phyloP scores from a whole-genome alignment of 2,329 filamentous ascomycete species.

The Clarireedia sp. region DNA sequence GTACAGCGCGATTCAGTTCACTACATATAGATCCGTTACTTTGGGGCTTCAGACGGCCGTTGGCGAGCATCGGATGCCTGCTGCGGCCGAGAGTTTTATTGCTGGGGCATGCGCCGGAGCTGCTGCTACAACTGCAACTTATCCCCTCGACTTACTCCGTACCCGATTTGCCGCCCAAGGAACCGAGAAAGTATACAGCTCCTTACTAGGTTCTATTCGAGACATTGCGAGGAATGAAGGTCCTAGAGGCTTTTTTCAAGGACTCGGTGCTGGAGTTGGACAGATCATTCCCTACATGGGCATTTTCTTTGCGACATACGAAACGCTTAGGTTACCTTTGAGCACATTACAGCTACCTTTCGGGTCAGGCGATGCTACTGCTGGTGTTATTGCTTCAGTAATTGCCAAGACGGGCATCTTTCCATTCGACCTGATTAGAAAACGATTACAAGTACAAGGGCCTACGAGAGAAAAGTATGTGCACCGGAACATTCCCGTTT shows the following conservation, averaged over 20 bases:
- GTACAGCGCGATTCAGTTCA: slow-evolving; percentile 87
- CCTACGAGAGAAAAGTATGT: slow-evolving; percentile 74
- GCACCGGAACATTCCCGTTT: slow-evolving; percentile 81
- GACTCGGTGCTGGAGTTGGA: slow-evolving; percentile 68
- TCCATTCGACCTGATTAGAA: slow-evolving; percentile 84
- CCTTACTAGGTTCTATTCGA: slow-evolving; percentile 57
- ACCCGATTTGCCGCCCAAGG: slow-evolving; percentile 97
- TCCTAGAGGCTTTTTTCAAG: slow-evolving; percentile 73
- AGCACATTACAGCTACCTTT: slow-evolving; percentile 51
- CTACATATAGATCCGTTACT: slow-evolving; percentile 70
- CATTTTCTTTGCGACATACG: slow-evolving; percentile 87
- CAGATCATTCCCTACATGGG: slow-evolving; percentile 98
- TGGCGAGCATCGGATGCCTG: slow-evolving; percentile 43
- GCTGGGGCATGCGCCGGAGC: slow-evolving; percentile 78
- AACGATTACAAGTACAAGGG: slow-evolving; percentile 90
- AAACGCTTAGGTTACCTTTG: slow-evolving; percentile 59
- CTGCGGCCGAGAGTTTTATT: slow-evolving; percentile 69
- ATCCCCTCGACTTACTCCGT: slow-evolving; percentile 85
- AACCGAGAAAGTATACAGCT: slow-evolving; percentile 66
- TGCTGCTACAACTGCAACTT: slow-evolving; percentile 73
- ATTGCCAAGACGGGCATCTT: slow-evolving; percentile 85
- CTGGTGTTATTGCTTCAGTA: slow-evolving; percentile 72
- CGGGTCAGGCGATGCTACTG: slow-evolving; percentile 74
- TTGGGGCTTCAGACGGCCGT: slow-evolving; percentile 47
- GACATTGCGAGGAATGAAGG: slow-evolving; percentile 76